Evolutionary conservation across 2,329 filamentous ascomycete genomes (phyloP), one percentile per base, ranked within the genome.

Genomic region (Didymella keratinophila): DNA sequence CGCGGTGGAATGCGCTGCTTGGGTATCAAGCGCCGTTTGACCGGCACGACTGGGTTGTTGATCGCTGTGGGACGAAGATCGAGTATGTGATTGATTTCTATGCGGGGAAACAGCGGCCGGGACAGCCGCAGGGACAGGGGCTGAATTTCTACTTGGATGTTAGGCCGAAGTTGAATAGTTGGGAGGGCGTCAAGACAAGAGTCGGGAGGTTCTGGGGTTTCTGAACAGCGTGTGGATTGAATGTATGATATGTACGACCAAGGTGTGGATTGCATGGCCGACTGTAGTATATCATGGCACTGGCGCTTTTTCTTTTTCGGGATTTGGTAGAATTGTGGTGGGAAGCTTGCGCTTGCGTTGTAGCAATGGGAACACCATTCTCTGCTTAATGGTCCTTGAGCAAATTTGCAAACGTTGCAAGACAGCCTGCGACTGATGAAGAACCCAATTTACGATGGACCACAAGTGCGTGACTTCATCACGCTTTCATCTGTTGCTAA

Each of bases 1-100:
- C 95, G 2, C 84, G 93, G 58, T 78, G 95, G 66, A 96, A 96
- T 77, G 91, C 88, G 4, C 78, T 93, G 57, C 79, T 97, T 52
- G 95, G 95, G n/a, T 98, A 97, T 77, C 89, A 90, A 59, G 83
- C 89, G 52, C 95, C 95, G 1, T 99, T 99, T 77, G 95, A 99
- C 79, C 84, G 95, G 27, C 95, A 99, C 76, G 95, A 99, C 77
- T 99, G 95, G 95, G 88, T 97, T 23, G 89, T 99, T 34, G 93
- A 99, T 78, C 84, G 95, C 50, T 98, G 95, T 74, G 94, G 91
- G 28, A 89, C 83, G 20, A 87, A 86, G 71, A 81, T 99, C 47
- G 95, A 98, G 70, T 99, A 99, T 75, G 90, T 99, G 37, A 99
- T 99, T 76, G 95, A 99, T 78, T 99, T 99, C 71, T 99, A 99